A percentile compares a stretch with the other conserved stretches of the same genome.
Conservation (phyloP, 2,329 filamentous ascomycete genomes). For the Pseudogymnoascus sp. region DNA sequence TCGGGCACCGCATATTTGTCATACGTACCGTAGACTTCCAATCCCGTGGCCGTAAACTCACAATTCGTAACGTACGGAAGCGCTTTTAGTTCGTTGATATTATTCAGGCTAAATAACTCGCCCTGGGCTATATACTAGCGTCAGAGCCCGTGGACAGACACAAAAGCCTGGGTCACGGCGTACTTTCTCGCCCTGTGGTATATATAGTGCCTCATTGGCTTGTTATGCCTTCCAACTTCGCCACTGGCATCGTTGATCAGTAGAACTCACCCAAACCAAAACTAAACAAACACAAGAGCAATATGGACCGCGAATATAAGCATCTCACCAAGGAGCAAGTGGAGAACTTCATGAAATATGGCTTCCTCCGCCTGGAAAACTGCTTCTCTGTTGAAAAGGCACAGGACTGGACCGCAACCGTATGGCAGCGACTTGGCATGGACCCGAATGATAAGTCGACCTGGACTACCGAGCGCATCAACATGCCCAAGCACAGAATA, state of each 20-base stretch:
- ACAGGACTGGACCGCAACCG: conserved; percentile 37
- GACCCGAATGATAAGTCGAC: conserved; percentile 55
- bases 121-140: background rate
- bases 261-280: background rate
- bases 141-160: background rate
- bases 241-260: background rate
- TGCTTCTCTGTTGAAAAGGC: conserved; percentile 46
- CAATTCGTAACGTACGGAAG: background rate
- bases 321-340: conserved; percentile 39
- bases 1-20: background rate
- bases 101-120: conserved; percentile 2
- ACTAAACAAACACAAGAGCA: background rate
- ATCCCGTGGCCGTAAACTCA: background rate
- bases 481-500: conserved; percentile 56
- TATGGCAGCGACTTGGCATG: conserved; percentile 63
- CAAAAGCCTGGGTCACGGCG: background rate
- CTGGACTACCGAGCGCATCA: conserved; percentile 54
- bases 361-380: conserved; percentile 45
- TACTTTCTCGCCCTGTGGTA: background rate
- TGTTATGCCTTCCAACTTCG: background rate
- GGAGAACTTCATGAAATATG: conserved; percentile 47
- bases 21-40: background rate
- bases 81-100: background rate
- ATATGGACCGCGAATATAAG: background rate
- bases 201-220: background rate